These are phyloP conservation scores for Colletotrichum endophyticum DNA, from an alignment of 2,329 filamentous ascomycete genomes.

Conservation along the genomic window DNA sequence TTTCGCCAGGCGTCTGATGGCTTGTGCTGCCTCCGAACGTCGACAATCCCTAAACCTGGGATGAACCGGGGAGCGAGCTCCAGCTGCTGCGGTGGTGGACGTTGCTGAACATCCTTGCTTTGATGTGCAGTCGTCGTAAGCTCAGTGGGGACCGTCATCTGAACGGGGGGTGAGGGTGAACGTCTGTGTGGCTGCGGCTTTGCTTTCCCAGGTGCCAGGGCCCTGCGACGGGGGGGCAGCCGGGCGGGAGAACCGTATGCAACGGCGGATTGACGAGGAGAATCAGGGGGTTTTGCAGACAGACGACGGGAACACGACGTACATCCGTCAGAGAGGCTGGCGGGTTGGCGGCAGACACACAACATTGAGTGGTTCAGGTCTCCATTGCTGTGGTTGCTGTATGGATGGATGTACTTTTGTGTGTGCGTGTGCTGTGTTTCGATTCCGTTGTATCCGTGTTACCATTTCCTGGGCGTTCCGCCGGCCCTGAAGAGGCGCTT, in stretches of 20 bases:
- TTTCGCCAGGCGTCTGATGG: not conserved
- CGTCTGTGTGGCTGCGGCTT: conserved; percentile 1
- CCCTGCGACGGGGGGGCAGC: not conserved
- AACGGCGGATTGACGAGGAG: not conserved
- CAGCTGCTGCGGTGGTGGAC: not conserved
- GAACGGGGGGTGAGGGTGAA: not conserved
- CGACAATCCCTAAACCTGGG: not conserved
- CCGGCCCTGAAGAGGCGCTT: not conserved
- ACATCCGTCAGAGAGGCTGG: not conserved
- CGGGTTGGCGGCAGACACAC: not conserved
- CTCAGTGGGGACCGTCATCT: conserved; percentile 19
- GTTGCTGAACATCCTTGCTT: conserved; percentile 15
- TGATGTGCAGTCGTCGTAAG: conserved; percentile 22
- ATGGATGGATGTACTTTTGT: not conserved
- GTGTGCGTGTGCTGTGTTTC: not conserved
- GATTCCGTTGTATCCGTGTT: conserved; percentile 1
- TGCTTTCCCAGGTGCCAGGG: not conserved
- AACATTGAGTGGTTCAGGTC: not conserved
- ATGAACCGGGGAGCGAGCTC: not conserved
- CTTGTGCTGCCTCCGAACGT: not conserved
- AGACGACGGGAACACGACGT: not conserved
- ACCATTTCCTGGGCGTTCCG: not conserved
- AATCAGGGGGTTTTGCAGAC: conserved; percentile 8
- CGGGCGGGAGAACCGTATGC: not conserved
- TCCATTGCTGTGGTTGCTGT: not conserved